Percentiles rank a stretch among this genome's conserved stretches.
These are phyloP conservation scores for Coemansia sp. DNA, from an alignment of 192 early-diverging fungal genomes.

Conservation along the genomic window DNA sequence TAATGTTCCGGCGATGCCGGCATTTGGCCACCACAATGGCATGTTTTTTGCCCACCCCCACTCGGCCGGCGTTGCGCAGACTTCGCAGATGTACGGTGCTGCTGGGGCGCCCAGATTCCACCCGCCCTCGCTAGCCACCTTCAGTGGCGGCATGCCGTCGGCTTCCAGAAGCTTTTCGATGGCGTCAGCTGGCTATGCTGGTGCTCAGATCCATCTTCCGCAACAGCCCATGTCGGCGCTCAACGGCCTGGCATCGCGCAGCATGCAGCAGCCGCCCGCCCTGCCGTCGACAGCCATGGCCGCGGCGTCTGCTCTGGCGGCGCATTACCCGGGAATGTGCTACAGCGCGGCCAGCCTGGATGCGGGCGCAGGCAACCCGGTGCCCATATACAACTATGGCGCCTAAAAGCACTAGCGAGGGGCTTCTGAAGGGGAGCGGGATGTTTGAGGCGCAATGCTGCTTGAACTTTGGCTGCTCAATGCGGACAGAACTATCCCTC, in stretches of 20 bases:
- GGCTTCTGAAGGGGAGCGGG: too few relatives aligned
- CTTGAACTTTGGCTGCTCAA: too few relatives aligned
- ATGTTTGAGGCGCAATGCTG: too few relatives aligned
- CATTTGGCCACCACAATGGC: constrained; percentile 4
- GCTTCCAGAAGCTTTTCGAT: constrained; percentile 7
- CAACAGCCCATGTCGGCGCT: neutral
- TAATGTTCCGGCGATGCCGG: constrained; percentile 17
- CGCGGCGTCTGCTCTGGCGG: constrained; percentile 36
- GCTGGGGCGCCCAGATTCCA: neutral
- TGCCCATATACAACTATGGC: constrained; percentile 11
- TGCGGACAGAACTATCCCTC: too few relatives aligned
- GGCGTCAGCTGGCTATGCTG: too few relatives aligned
- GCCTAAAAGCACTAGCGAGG: neutral
- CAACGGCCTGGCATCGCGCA: constrained; percentile 1
- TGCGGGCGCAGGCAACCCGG: constrained; percentile 1
- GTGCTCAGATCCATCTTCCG: neutral
- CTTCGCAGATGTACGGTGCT: constrained; percentile 6
- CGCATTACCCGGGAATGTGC: constrained; percentile 43
- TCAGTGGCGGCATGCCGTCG: constrained; percentile 3
- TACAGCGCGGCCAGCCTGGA: constrained; percentile 10
- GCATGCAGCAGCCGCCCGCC: constrained; percentile 15
- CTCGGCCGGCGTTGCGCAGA: constrained; percentile 1
- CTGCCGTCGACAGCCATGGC: constrained; percentile 13
- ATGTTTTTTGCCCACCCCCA: constrained; percentile 4
- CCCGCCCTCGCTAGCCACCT: neutral